Base-by-base conservation (phyloP, 768 basidiomycete genomes). In the Cystofilobasidium ferigula region DNA sequence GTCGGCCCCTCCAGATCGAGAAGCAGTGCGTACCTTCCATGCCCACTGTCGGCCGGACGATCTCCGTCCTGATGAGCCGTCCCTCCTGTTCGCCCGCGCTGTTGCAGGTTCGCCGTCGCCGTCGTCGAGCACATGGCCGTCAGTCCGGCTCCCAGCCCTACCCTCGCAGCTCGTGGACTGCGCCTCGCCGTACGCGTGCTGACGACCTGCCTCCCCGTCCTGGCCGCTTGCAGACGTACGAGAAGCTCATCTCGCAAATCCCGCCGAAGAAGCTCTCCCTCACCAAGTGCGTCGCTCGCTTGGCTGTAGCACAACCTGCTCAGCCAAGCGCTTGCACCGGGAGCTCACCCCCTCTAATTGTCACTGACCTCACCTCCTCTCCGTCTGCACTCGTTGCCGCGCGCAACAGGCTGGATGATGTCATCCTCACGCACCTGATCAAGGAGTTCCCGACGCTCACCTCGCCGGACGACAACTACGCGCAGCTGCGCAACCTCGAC, bases 51-150 rank as follows among this genome's bases (percentile, higher is more conserved):
- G n/a, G n/a, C n/a, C n/a, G n/a, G n/a, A n/a, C n/a, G 32, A 61
- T 69, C 73, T 61, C 70, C 40, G 35, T 35, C 62, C 62, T 26
- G 57, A 40, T 30, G 32, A 30, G 8, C 30, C 38, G 58, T 57
- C 34, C 14, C 42, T 16, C 35, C 42, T 43, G 20, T n/a, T n/a
- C n/a, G n/a, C n/a, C n/a, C n/a, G n/a, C n/a, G n/a, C 18, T 26
- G 36, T 30, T 43, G 30, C 60, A 87, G 86, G 73, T 91, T 92
- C 74, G 89, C 89, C 30, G 94, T 99, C 63, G 89, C 86, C 76
- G 89, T 91, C 16, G 92, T 98, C 60, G 93, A 99, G 75, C 91
- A 98, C 70, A 89, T 93, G 53, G 89, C 94, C 81, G 91, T 89
- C 60, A 69, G 83, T 74, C n/a, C 57, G n/a, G 2, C 32, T 42